Percentiles rank a stretch among this genome's conserved stretches.
Evolutionary conservation across 805 yeast species (phyloP).

Genomic region (Nakazawaea wickerhamii): DNA sequence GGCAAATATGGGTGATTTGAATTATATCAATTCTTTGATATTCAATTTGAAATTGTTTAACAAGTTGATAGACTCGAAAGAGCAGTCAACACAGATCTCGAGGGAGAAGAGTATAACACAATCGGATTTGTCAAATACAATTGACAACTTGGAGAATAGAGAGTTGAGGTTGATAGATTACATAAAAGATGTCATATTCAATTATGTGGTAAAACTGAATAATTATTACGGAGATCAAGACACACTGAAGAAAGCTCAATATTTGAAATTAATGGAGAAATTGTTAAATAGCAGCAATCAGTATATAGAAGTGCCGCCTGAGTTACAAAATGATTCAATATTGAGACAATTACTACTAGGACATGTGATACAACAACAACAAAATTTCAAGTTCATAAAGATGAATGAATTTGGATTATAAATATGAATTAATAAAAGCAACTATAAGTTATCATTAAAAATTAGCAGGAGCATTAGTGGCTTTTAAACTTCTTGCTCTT

Average conservation of each 20-base stretch:
- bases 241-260: conserved; percentile 16
- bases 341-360: conserved; percentile 24
- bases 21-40: conserved; percentile 10
- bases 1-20: background rate
- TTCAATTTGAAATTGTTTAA: conserved; percentile 9
- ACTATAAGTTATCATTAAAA: too few relatives aligned
- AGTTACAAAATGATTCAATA: conserved; percentile 28
- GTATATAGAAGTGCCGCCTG: conserved; percentile 15
- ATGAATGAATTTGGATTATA: conserved; percentile 8
- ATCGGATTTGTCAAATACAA: background rate
- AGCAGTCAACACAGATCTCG: conserved; percentile 7
- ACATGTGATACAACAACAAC: conserved; percentile 22
- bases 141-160: conserved; percentile 16
- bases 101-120: background rate
- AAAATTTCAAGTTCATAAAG: conserved; percentile 17
- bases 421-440: background rate
- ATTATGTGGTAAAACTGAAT: conserved; percentile 23
- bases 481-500: conserved; percentile 2
- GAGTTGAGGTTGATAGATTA: conserved; percentile 20
- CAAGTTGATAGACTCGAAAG: conserved; percentile 12
- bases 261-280: conserved; percentile 22
- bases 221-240: conserved; percentile 18
- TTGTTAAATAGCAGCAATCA: conserved; percentile 21
- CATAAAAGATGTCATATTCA: conserved; percentile 22
- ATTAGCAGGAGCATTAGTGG: background rate